Evolutionary conservation across 352 stramenopile species (phyloP).

Genomic region (Phytopythium litorale): DNA sequence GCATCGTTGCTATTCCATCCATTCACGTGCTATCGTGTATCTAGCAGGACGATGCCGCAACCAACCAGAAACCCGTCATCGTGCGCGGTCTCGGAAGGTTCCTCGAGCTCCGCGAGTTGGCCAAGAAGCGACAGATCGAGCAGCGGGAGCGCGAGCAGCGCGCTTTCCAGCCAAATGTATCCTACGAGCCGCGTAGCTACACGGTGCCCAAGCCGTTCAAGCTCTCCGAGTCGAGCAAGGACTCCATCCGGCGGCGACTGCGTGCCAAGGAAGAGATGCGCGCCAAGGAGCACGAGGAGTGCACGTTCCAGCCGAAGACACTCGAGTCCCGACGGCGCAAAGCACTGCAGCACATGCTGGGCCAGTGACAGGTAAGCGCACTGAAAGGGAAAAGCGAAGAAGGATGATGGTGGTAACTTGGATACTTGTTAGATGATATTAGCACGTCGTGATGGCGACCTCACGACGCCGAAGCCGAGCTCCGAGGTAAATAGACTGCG

Average conservation of each 20-base stretch:
- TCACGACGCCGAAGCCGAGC: not conserved
- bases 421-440: conserved; percentile 3
- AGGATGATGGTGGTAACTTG: conserved; percentile 12
- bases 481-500: conserved; percentile 5
- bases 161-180: conserved; percentile 46
- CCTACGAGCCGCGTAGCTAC: conserved; percentile 69
- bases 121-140: conserved; percentile 63
- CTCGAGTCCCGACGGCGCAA: conserved; percentile 52
- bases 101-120: conserved; percentile 67
- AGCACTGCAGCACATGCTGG: conserved; percentile 45
- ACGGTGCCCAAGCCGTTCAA: conserved; percentile 77
- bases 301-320: conserved; percentile 54
- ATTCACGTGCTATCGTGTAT: no score
- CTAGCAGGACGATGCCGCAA: not conserved
- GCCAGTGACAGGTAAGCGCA: conserved; percentile 14
- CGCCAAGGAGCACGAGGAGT: conserved; percentile 48
- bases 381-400: conserved; percentile 1
- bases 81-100: conserved; percentile 77
- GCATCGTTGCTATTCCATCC: no score
- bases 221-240: conserved; percentile 55
- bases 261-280: conserved; percentile 46
- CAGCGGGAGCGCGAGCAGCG: conserved; percentile 59
- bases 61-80: conserved; percentile 45
- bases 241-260: conserved; percentile 37
- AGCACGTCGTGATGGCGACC: not conserved